phyloP scores from a whole-genome alignment of 805 yeast species.

The Hanseniaspora lachancei region DNA sequence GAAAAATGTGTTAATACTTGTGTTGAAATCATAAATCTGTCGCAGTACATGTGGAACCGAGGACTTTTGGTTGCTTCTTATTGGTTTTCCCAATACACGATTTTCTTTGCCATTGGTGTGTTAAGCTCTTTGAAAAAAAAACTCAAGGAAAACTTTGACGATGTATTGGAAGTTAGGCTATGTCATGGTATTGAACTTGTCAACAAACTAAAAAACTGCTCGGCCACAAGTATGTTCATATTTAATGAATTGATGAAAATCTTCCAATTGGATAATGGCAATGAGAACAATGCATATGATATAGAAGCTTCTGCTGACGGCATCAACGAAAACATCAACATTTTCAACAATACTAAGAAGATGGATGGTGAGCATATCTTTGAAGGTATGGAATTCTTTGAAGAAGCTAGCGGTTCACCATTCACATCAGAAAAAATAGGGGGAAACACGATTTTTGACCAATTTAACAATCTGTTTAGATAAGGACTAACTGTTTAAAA shows the following conservation, averaged over 20 bases:
- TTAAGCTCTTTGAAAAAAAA: conserved; percentile 41
- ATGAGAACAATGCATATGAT: not conserved
- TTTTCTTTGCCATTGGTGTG: conserved; percentile 80
- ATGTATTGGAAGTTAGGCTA: conserved; percentile 40
- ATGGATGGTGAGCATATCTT: not conserved
- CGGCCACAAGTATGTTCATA: conserved; percentile 8
- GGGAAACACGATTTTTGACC: conserved; percentile 4
- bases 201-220: conserved; percentile 6
- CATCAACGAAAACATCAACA: not conserved
- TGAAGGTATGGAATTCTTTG: conserved; percentile 1
- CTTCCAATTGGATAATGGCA: not conserved
- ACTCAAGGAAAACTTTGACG: not conserved
- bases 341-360: not conserved
- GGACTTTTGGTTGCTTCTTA: conserved; percentile 69
- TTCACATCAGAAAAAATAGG: not conserved
- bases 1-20: conserved; percentile 76
- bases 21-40: conserved; percentile 63
- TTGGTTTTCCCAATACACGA: conserved; percentile 84
- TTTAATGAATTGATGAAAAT: conserved; percentile 4
- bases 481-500: not conserved
- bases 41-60: conserved; percentile 65
- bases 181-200: conserved; percentile 16
- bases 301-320: not conserved
- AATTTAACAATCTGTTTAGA: conserved; percentile 4
- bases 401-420: not conserved